Evolutionary conservation across 2,329 filamentous ascomycete species (phyloP), one percentile per base, ranked within the genome.

Genomic region (Microsporum ferrugineum): DNA sequence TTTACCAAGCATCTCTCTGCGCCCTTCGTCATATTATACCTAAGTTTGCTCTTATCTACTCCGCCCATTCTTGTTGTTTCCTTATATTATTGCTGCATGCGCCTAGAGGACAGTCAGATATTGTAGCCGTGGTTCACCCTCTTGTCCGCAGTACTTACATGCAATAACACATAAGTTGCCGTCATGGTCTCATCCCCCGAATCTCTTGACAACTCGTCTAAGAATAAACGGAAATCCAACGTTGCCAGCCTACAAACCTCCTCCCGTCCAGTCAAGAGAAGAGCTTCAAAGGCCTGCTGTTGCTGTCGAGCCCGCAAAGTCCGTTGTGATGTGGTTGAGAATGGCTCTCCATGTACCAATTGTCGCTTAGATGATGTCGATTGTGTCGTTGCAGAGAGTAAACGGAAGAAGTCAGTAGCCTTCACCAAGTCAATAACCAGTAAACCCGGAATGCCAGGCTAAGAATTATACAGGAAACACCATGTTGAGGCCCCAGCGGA

Each of bases 191-290:
- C 39, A n/a, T 63, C 60, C 6, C 33, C 65, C 23, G 64, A 65
- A 55, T 41, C 61, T 17, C 38, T 63, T 51, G 72, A 75, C 47
- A 65, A 66, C 27, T 71, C 74, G 45, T 65, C 72, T 51, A 71
- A 73, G 62, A 70, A 69, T 63, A 86, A 85, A 73, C 79, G 83
- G 64, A 84, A 84, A 68, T 79, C 80, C 49, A 78, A 80, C 45
- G 75, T 78, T 61, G 82, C 82, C 31, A 82, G 82, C 33, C 72
- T 85, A 51, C 51, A 80, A 60, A 76, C 76, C 64, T 73, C 76
- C 61, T 73, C 79, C 69, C 78, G 81, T 62, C 83, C 83, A 60
- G 83, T 86, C 59, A 96, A 96, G 76, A 83, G 91, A 69, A 59
- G 79, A 61, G 78, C 79, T 1, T 70, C 78, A n/a, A 80, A 80